Evolutionary conservation across 2,329 filamentous ascomycete species (phyloP).

Genomic region (Helotiales sp.): DNA sequence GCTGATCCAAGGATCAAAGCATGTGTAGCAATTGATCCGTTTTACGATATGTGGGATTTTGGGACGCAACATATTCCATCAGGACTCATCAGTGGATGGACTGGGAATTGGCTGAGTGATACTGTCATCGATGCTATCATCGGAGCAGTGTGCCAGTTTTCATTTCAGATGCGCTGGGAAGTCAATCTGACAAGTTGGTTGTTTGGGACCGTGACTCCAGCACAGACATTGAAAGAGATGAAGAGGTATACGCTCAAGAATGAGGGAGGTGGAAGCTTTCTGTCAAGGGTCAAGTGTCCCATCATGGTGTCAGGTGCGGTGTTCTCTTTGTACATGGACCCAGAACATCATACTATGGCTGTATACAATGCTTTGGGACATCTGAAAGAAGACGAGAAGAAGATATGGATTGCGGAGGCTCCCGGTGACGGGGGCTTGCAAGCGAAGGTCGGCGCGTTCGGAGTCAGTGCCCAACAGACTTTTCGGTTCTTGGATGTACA

Average conservation of each 20-base stretch:
- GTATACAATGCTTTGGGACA: neutral
- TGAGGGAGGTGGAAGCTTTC: too few relatives aligned
- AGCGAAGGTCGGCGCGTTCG: neutral
- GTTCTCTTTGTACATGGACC: neutral
- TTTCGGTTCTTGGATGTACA: neutral
- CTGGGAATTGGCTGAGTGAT: neutral
- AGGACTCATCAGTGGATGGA: neutral
- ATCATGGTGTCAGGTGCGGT: neutral
- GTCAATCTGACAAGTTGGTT: too few relatives aligned
- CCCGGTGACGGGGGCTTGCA: neutral
- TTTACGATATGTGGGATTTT: neutral
- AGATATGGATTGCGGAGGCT: neutral
- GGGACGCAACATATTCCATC: neutral
- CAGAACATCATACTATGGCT: too few relatives aligned
- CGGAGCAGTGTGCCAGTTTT: neutral
- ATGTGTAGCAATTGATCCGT: neutral
- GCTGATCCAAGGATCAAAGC: neutral
- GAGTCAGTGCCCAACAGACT: neutral
- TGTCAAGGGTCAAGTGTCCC: neutral
- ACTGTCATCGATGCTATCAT: neutral
- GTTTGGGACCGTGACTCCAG: too few relatives aligned
- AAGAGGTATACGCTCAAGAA: too few relatives aligned
- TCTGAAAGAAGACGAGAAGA: neutral
- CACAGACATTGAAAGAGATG: too few relatives aligned
- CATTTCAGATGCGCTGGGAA: neutral